A percentile compares a stretch with the other conserved stretches of the same genome.
Evolutionary conservation across 768 basidiomycete species (phyloP).

Genomic region (Mycena metata): DNA sequence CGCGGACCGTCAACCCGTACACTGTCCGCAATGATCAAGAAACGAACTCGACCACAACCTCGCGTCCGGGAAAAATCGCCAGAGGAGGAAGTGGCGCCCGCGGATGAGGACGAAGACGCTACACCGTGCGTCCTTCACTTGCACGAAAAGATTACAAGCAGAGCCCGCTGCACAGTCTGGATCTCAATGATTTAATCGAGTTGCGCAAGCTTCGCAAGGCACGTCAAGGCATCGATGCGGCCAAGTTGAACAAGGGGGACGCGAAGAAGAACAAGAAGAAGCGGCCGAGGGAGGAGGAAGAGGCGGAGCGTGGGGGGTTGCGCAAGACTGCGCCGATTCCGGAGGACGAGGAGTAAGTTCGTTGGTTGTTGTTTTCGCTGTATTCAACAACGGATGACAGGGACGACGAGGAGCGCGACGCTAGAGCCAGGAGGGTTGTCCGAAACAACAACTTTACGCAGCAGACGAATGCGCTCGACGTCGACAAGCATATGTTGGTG

Average conservation of each 20-base stretch:
- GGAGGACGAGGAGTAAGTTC: constrained; percentile 74
- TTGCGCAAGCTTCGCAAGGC: constrained; percentile 80
- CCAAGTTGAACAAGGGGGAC: constrained; percentile 89
- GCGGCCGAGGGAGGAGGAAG: constrained; percentile 63
- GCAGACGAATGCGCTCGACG: constrained; percentile 95
- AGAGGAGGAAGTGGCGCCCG: constrained; percentile 55
- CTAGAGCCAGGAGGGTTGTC: constrained; percentile 80
- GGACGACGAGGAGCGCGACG: constrained; percentile 75
- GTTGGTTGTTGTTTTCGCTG: constrained; percentile 2
- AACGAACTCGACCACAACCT: constrained; percentile 76
- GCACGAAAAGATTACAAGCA: background rate
- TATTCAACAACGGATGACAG: constrained; percentile 46
- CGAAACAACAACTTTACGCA: constrained; percentile 95
- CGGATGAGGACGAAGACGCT: constrained; percentile 55
- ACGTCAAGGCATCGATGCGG: constrained; percentile 87
- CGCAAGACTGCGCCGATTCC: constrained; percentile 55
- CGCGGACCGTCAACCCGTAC: background rate
- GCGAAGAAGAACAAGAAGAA: constrained; percentile 74
- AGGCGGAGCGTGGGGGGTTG: constrained; percentile 66
- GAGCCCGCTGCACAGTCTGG: constrained; percentile 7
- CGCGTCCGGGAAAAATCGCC: constrained; percentile 65
- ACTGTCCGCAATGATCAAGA: constrained; percentile 72
- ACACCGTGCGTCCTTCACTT: constrained; percentile 51
- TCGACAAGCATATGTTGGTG: constrained; percentile 97
- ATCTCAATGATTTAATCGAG: constrained; percentile 68